Conservation (phyloP, 2,329 filamentous ascomycete species). For the Phialophora chinensis region DNA sequence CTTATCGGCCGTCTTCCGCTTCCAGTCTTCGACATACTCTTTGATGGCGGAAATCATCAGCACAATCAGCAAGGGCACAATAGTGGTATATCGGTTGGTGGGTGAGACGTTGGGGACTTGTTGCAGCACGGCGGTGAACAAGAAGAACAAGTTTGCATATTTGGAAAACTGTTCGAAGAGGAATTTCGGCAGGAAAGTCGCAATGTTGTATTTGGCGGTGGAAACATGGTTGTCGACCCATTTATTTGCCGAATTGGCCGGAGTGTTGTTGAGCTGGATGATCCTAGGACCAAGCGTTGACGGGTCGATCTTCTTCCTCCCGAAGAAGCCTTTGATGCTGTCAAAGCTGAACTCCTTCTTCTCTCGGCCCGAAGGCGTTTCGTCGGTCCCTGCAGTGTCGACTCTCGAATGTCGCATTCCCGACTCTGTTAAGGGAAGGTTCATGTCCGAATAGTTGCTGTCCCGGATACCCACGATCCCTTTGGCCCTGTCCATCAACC, state of each 20-base stretch:
- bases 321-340: slow-evolving; percentile 93
- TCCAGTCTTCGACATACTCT: slow-evolving; percentile 91
- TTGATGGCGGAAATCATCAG: slow-evolving; percentile 94
- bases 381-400: slow-evolving; percentile 51
- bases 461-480: slow-evolving; percentile 87
- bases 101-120: slow-evolving; percentile 95
- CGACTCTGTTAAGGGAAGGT: slow-evolving; percentile 87
- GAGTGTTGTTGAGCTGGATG: slow-evolving; percentile 95
- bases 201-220: slow-evolving; percentile 93
- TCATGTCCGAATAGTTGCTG: slow-evolving; percentile 91
- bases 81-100: slow-evolving; percentile 94
- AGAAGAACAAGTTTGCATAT: slow-evolving; percentile 98
- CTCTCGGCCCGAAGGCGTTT: slow-evolving; percentile 53
- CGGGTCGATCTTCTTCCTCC: slow-evolving; percentile 81
- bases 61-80: slow-evolving; percentile 89
- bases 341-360: slow-evolving; percentile 69
- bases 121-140: slow-evolving; percentile 92
- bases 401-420: slow-evolving; percentile 58
- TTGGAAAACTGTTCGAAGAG: slow-evolving; percentile 98
- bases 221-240: slow-evolving; percentile 97
- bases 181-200: slow-evolving; percentile 95
- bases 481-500: slow-evolving; percentile 84
- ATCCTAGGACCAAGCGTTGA: slow-evolving; percentile 88
- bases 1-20: slow-evolving; percentile 84
- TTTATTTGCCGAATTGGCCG: slow-evolving; percentile 85